Conservation (phyloP, 2,329 filamentous ascomycete species). For the Dactylellina drechsleri region DNA sequence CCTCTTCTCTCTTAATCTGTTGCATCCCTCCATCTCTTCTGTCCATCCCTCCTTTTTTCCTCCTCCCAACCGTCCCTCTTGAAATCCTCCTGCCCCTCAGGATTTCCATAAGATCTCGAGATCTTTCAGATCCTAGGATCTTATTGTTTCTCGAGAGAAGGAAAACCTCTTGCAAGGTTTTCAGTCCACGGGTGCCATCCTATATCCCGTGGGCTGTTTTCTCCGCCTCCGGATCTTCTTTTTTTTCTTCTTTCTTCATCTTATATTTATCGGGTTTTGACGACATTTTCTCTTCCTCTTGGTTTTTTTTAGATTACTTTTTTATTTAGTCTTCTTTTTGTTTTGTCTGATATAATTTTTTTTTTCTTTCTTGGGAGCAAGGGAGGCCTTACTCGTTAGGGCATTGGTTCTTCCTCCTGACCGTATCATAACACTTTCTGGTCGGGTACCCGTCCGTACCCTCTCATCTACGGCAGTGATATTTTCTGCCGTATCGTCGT, state of each 20-base stretch:
- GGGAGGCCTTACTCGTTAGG: conserved; percentile 43
- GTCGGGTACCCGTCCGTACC: background rate
- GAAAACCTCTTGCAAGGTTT: conserved; percentile 55
- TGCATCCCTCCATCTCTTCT: conserved; percentile 33
- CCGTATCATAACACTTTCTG: conserved; percentile 41
- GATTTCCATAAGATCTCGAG: conserved; percentile 53
- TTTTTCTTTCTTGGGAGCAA: conserved; percentile 5
- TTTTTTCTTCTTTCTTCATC: conserved; percentile 28
- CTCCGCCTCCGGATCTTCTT: conserved; percentile 44
- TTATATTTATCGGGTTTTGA: conserved; percentile 19
- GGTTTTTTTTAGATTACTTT: conserved; percentile 44
- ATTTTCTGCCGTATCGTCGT: conserved; percentile 7
- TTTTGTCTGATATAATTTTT: conserved; percentile 41
- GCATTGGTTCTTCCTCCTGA: conserved; percentile 49
- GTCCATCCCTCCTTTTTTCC: conserved; percentile 20
- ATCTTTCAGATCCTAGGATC: conserved; percentile 52
- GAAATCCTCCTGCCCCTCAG: conserved; percentile 53
- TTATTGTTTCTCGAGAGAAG: conserved; percentile 22
- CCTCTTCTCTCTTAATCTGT: conserved; percentile 55
- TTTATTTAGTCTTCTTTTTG: conserved; percentile 19
- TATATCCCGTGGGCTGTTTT: conserved; percentile 56
- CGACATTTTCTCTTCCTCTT: conserved; percentile 43
- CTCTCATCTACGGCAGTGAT: conserved; percentile 16
- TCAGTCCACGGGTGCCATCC: conserved; percentile 55
- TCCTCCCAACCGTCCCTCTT: conserved; percentile 35